A percentile compares a stretch with the other conserved stretches of the same genome.
These are phyloP conservation scores for Salvia hispanica DNA, from an alignment of 257 asterid species.

Conservation along the genomic window DNA sequence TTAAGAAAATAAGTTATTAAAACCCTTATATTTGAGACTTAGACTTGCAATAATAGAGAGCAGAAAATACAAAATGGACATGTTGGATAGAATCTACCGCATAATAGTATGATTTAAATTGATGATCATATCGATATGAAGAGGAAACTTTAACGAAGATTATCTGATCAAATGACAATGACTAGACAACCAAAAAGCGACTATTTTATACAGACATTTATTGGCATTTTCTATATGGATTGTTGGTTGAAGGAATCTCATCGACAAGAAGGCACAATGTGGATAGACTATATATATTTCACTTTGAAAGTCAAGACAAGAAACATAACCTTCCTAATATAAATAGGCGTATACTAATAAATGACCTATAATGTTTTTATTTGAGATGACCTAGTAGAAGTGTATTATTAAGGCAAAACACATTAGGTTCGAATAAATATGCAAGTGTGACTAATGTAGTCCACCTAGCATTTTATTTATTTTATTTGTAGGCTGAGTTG, in stretches of 20 bases:
- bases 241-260: slow-evolving; percentile 22
- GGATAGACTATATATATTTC: neutral
- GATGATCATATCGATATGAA: neutral
- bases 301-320: slow-evolving; percentile 8
- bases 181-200: slow-evolving; percentile 2
- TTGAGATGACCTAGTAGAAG: too few relatives aligned
- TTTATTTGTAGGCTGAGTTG: too few relatives aligned
- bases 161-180: neutral
- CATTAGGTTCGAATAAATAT: too few relatives aligned
- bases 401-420: too few relatives aligned
- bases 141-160: neutral
- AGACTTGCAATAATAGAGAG: neutral
- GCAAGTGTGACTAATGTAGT: too few relatives aligned
- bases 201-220: neutral
- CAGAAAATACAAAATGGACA: slow-evolving; percentile 10
- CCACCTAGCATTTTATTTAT: too few relatives aligned
- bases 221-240: slow-evolving; percentile 33
- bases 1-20: neutral
- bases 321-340: slow-evolving; percentile 8
- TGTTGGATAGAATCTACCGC: slow-evolving; percentile 4
- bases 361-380: too few relatives aligned
- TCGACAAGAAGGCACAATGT: slow-evolving; percentile 5
- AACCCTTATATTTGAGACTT: slow-evolving; percentile 1
- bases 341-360: too few relatives aligned
- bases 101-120: neutral